Evolutionary conservation across 768 basidiomycete genomes (phyloP).

Genomic region (Glaciozyma martinii): DNA sequence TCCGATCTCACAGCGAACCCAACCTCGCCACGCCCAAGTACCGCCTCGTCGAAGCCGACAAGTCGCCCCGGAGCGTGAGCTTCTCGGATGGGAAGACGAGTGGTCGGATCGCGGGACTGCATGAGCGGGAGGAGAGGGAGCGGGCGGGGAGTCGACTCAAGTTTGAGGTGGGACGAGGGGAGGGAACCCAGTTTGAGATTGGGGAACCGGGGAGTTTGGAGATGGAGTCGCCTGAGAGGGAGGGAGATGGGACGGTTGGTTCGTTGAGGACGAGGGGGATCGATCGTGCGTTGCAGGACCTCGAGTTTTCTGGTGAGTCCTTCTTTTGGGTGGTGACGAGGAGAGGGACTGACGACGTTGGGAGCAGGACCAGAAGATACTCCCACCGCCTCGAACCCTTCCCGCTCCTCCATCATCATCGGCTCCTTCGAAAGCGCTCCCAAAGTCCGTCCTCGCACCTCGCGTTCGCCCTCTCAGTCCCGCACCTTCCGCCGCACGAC

Average conservation of each 20-base stretch:
- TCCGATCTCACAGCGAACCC: constrained; percentile 43
- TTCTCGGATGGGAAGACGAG: constrained; percentile 90
- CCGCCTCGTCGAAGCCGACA: constrained; percentile 15
- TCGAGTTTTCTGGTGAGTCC: constrained; percentile 59
- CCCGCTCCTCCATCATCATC: constrained; percentile 2
- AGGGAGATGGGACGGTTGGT: not conserved
- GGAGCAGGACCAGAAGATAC: not conserved
- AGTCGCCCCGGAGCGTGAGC: constrained; percentile 72
- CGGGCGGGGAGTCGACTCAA: constrained; percentile 15
- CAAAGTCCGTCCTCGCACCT: not conserved
- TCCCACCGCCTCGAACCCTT: not conserved
- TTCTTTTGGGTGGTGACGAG: not conserved
- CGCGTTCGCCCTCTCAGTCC: constrained; percentile 1
- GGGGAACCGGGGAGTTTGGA: constrained; percentile 1
- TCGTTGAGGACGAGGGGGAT: constrained; percentile 73
- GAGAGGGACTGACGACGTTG: not conserved
- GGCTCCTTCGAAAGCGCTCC: not conserved
- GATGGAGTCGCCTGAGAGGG: not conserved
- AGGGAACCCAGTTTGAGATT: constrained; percentile 30
- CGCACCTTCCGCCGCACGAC: constrained; percentile 24
- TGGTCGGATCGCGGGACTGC: constrained; percentile 60
- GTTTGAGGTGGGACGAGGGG: constrained; percentile 28
- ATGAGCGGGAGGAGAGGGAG: constrained; percentile 39
- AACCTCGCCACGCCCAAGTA: constrained; percentile 38
- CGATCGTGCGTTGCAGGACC: constrained; percentile 63